Conservation (phyloP, 1,139 yeast genomes). For the Pichia sp. region DNA sequence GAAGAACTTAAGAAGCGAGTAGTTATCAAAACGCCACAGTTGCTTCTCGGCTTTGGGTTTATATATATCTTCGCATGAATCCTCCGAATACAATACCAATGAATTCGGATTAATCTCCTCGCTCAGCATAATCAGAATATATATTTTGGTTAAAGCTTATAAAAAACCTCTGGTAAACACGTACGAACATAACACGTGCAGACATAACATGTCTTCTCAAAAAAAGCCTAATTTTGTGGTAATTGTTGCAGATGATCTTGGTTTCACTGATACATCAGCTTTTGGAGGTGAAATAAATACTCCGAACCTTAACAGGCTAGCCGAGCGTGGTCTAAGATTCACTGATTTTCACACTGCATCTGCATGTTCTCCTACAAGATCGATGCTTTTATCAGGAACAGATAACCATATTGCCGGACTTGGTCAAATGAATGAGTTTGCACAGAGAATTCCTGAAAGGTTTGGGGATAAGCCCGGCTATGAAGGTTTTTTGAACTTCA, state of each 20-base stretch:
- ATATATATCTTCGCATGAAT: too few relatives aligned
- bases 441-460: conserved; percentile 36
- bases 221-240: conserved; percentile 45
- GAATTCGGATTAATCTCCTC: too few relatives aligned
- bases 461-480: conserved; percentile 49
- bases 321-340: conserved; percentile 44
- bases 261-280: conserved; percentile 53
- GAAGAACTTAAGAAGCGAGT: too few relatives aligned
- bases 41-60: too few relatives aligned
- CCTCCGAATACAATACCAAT: too few relatives aligned
- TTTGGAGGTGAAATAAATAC: conserved; percentile 60
- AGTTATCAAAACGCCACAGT: too few relatives aligned
- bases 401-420: conserved; percentile 60
- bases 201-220: too few relatives aligned
- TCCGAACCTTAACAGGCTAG: conserved; percentile 47
- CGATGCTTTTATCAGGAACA: conserved; percentile 58
- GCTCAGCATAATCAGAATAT: too few relatives aligned
- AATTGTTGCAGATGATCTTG: conserved; percentile 60
- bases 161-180: too few relatives aligned
- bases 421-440: conserved; percentile 56
- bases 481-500: conserved; percentile 51
- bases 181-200: too few relatives aligned
- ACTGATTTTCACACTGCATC: conserved; percentile 62
- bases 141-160: too few relatives aligned
- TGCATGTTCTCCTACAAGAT: conserved; percentile 62